Evolutionary conservation across 495 filamentous ascomycete genomes (phyloP).

Genomic region (Aspergillus saccharolyticus): DNA sequence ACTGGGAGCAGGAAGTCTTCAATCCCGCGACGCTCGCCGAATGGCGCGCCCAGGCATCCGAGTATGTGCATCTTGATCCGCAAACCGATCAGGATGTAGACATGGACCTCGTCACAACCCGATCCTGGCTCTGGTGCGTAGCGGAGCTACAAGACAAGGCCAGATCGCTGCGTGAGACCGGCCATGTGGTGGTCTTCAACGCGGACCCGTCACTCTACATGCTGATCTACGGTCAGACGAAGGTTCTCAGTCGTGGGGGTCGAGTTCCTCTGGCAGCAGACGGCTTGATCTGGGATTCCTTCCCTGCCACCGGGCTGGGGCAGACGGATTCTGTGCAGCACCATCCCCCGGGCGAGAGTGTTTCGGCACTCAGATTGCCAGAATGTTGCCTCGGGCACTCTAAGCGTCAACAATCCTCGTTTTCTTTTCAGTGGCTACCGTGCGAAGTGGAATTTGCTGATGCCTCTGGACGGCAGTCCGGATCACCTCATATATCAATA

Average conservation of each 20-base stretch:
- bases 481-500: slow-evolving; percentile 52
- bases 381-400: not conserved
- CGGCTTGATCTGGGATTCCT: not conserved
- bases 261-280: not conserved
- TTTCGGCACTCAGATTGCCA: not conserved
- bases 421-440: slow-evolving; percentile 50
- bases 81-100: not conserved
- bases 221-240: not conserved
- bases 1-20: not conserved
- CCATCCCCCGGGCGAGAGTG: not conserved
- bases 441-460: slow-evolving; percentile 44
- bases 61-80: not conserved
- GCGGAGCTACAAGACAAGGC: not conserved
- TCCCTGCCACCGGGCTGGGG: not conserved
- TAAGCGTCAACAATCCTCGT: not conserved
- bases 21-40: not conserved
- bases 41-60: not conserved
- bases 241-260: not conserved
- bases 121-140: not conserved
- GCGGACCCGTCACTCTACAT: not conserved
- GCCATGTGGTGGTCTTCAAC: not conserved
- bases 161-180: not conserved
- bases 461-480: slow-evolving; percentile 10
- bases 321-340: not conserved
- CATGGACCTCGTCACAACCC: not conserved